Conservation (phyloP, 164 flowering plant genomes). For the Pachysandra terminalis region DNA sequence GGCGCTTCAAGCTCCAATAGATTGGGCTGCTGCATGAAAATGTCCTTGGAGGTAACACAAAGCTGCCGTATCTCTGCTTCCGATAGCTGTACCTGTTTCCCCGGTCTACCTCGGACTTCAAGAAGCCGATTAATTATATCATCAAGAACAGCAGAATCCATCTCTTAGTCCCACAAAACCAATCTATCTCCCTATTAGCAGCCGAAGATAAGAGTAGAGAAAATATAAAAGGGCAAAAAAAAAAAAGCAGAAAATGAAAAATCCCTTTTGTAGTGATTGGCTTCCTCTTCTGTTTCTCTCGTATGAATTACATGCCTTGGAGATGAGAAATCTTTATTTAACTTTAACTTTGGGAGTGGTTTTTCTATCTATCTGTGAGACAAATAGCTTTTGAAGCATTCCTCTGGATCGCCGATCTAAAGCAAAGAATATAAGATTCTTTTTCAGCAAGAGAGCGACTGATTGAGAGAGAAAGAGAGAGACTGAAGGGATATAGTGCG, state of each 20-base stretch:
- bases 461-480: not conserved
- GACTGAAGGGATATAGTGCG: not conserved
- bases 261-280: not conserved
- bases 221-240: no score
- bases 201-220: not conserved
- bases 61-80: conserved; percentile 76
- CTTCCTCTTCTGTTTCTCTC: not conserved
- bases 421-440: conserved; percentile 4
- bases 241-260: not conserved
- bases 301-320: not conserved
- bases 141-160: conserved; percentile 57
- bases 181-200: not conserved
- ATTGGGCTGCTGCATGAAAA: conserved; percentile 69
- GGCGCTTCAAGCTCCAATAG: conserved; percentile 80
- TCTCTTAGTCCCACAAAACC: conserved; percentile 10
- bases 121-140: conserved; percentile 55
- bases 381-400: conserved; percentile 19
- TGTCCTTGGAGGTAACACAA: conserved; percentile 50
- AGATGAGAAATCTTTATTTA: conserved; percentile 7
- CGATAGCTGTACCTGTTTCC: conserved; percentile 75
- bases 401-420: conserved; percentile 19
- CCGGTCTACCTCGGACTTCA: conserved; percentile 56
- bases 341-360: conserved; percentile 13
- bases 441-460: not conserved
- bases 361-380: conserved; percentile 11